Evolutionary conservation across 1,139 yeast genomes (phyloP).

Genomic region (Pneumocystis wakefieldiae): DNA sequence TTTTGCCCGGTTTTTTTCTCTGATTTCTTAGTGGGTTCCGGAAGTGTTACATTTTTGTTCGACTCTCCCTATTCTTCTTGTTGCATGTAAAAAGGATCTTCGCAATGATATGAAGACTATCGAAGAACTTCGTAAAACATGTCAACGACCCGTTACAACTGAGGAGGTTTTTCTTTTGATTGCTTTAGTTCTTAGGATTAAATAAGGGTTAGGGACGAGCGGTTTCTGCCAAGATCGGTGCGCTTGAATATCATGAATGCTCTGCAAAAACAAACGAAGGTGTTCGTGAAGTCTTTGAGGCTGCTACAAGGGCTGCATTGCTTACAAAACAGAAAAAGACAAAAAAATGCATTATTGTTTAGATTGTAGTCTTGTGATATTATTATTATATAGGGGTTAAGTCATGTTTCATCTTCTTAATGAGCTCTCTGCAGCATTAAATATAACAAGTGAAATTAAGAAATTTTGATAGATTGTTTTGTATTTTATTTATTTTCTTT

Average conservation of each 20-base stretch:
- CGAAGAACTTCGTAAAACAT: slow-evolving; percentile 56
- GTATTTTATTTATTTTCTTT: not conserved
- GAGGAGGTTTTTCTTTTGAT: slow-evolving; percentile 32
- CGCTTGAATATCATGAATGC: slow-evolving; percentile 76
- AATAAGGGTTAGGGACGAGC: slow-evolving; percentile 38
- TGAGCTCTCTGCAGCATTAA: not conserved
- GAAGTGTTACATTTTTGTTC: slow-evolving; percentile 71
- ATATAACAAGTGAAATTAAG: not conserved
- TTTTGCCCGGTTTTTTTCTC: not conserved
- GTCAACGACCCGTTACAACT: slow-evolving; percentile 50
- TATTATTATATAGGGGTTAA: not conserved
- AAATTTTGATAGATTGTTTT: not conserved
- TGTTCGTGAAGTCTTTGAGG: slow-evolving; percentile 20
- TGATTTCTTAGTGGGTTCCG: slow-evolving; percentile 41
- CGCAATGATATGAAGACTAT: slow-evolving; percentile 69
- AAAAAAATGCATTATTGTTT: not conserved
- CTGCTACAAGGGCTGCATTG: slow-evolving; percentile 30
- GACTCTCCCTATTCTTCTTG: slow-evolving; percentile 65
- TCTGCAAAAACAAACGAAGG: slow-evolving; percentile 66
- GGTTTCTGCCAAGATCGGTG: slow-evolving; percentile 78
- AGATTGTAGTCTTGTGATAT: not conserved
- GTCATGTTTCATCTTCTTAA: not conserved
- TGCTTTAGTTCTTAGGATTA: slow-evolving; percentile 5
- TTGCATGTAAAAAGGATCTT: slow-evolving; percentile 83
- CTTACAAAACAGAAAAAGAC: slow-evolving; percentile 15